Percentiles rank a stretch among this genome's conserved stretches.
Evolutionary conservation across 768 basidiomycete species (phyloP).

Genomic region (Rhodosporidiobolus odoratus): DNA sequence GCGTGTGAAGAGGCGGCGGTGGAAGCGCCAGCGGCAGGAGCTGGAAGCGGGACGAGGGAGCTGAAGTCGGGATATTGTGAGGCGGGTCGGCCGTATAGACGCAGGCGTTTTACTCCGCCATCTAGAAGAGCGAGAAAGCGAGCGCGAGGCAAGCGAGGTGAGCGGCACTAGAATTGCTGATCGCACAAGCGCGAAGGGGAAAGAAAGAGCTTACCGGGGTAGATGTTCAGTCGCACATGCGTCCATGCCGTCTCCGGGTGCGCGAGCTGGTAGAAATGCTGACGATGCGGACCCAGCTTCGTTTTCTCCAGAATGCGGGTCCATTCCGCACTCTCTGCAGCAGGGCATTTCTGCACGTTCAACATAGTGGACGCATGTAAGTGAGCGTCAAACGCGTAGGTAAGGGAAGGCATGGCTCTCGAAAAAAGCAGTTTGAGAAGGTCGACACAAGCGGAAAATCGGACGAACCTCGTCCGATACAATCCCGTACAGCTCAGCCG

Average conservation of each 20-base stretch:
- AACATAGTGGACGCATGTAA: accelerated
- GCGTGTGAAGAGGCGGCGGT: constrained; percentile 7
- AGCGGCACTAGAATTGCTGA: not conserved
- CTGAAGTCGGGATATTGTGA: constrained; percentile 14
- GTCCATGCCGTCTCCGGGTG: constrained; percentile 61
- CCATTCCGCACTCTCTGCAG: constrained; percentile 58
- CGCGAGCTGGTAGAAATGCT: constrained; percentile 81
- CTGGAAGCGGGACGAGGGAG: constrained; percentile 12
- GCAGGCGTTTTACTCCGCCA: constrained; percentile 89
- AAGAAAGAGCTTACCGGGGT: constrained; percentile 55
- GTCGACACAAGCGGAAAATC: not conserved
- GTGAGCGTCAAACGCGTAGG: not conserved
- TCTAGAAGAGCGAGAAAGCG: constrained; percentile 50
- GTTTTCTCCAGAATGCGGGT: constrained; percentile 64
- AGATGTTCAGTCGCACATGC: constrained; percentile 80
- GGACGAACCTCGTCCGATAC: constrained; percentile 47
- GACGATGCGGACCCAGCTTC: constrained; percentile 79
- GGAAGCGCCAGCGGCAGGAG: constrained; percentile 7
- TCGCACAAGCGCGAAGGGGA: not conserved
- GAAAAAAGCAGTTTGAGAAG: not conserved
- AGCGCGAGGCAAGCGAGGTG: not conserved
- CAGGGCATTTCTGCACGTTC: constrained; percentile 41
- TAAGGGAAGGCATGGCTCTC: too few relatives aligned
- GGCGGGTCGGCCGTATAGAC: constrained; percentile 64
- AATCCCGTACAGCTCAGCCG: constrained; percentile 69